phyloP scores from a whole-genome alignment of 2,329 filamentous ascomycete species.

The Colletotrichum spinosum region DNA sequence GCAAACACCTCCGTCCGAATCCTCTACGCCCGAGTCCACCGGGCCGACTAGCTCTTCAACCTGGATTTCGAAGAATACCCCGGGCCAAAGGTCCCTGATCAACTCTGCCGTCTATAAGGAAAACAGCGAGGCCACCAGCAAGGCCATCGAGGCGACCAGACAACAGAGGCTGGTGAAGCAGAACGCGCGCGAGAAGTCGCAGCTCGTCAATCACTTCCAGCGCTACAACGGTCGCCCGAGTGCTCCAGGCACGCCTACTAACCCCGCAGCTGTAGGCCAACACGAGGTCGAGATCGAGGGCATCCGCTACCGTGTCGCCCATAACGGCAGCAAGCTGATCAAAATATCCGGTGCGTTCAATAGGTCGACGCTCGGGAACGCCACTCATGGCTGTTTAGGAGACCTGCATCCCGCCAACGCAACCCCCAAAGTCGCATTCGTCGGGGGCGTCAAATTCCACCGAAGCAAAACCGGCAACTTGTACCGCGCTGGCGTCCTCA shows the following conservation, averaged over 20 bases:
- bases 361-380: constrained; percentile 39
- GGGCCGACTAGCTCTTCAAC: constrained; percentile 53
- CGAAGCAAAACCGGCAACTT: constrained; percentile 91
- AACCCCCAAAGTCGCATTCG: constrained; percentile 78
- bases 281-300: constrained; percentile 78
- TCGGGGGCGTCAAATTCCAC: constrained; percentile 85
- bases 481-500: constrained; percentile 80
- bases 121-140: constrained; percentile 74
- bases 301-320: constrained; percentile 78
- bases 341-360: constrained; percentile 74
- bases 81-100: constrained; percentile 85
- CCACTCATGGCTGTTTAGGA: constrained; percentile 53
- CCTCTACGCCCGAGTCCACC: constrained; percentile 39
- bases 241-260: constrained; percentile 44
- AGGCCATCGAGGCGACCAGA: constrained; percentile 78
- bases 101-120: constrained; percentile 84
- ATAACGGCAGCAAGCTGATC: constrained; percentile 85
- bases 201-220: constrained; percentile 61
- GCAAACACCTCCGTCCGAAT: constrained; percentile 42
- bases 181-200: constrained; percentile 69
- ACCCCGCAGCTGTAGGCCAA: constrained; percentile 49
- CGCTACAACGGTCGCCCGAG: constrained; percentile 42
- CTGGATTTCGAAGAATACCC: constrained; percentile 76
- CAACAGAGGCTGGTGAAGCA: constrained; percentile 66
- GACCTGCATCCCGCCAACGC: constrained; percentile 70